A percentile compares a stretch with the other conserved stretches of the same genome.
Evolutionary conservation across 495 filamentous ascomycete species (phyloP).

Genomic region (Penicillium canariense): DNA sequence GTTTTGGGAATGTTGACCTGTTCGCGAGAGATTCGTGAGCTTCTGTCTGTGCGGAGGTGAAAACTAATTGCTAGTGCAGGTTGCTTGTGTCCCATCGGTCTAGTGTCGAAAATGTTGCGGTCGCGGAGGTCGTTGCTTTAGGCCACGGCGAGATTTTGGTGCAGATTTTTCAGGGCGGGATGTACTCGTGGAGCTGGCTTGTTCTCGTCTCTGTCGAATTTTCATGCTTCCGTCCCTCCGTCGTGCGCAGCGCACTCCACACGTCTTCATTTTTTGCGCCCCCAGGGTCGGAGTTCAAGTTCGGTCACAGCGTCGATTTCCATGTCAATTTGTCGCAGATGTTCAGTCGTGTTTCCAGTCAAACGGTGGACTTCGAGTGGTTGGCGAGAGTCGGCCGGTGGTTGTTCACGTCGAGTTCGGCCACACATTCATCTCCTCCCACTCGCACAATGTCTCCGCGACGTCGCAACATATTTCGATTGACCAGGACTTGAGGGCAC

Average conservation of each 20-base stretch:
- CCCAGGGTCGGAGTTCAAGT: neutral
- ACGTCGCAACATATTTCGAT: constrained; percentile 18
- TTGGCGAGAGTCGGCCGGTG: constrained; percentile 4
- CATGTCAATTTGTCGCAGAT: neutral
- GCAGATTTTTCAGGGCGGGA: neutral
- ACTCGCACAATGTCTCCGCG: constrained; percentile 16
- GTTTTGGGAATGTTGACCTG: constrained; percentile 91
- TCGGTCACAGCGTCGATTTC: neutral
- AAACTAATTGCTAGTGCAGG: constrained; percentile 1
- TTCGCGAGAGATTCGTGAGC: constrained; percentile 21
- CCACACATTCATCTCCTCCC: constrained; percentile 19
- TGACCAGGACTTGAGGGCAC: constrained; percentile 23
- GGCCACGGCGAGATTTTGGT: neutral
- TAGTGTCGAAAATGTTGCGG: constrained; percentile 11
- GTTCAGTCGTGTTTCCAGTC: neutral
- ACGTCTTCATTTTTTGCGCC: neutral
- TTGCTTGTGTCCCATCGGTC: constrained; percentile 7
- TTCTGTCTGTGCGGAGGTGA: neutral
- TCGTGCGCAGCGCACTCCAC: neutral
- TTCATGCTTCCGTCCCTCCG: neutral
- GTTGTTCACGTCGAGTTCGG: constrained; percentile 22
- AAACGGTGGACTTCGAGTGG: neutral
- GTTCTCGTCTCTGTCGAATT: neutral
- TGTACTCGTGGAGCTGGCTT: neutral
- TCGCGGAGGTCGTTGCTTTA: constrained; percentile 1